Evolutionary conservation across 1,139 yeast species (phyloP), one percentile per base, ranked within the genome.

Genomic region (Insectozyma bohioensis): DNA sequence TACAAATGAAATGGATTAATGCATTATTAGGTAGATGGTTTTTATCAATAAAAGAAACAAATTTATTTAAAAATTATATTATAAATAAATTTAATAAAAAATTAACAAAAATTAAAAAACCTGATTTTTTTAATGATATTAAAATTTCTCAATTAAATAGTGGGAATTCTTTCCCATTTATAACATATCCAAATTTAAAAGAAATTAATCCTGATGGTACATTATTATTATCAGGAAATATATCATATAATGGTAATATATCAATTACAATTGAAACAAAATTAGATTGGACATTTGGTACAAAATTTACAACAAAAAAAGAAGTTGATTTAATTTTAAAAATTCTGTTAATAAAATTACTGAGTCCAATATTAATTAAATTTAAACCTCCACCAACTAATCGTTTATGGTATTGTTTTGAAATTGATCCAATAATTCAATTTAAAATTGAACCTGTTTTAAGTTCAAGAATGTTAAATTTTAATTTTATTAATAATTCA

Each of bases 321-420:
- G 95, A 86, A 46, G 85, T 92, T 24, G 84, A 85, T 33, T 61
- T 92, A 22, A 70, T 84, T 12, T 62, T 92, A 35, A 77, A 85
- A n/a, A 79, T 88, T 1, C 78, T 83, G 0, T 59, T 88, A 27
- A 75, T 75, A 33, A 77, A 72, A 46, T 48, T 92, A 4, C 80
- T 82, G 36, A 98, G 98, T 0, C 84, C 86, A 2, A 44, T 90
- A 42, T 54, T 84, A 1, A 52, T 90, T 18, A 67, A 75, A 33
- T 57, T 90, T 26, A 92, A 92, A 51, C 87, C 95, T 1, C 95
- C 96, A 1, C 97, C 98, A 10, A 80, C 95, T 3, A 81, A 80
- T 39, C 71, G 97, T 47, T 51, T 92, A 1, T 92, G 98, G 98
- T 92, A 87, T 51, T 78, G 87, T 2, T 92, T 88, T 56, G 87